These are phyloP conservation scores for Stereum hirsutum DNA, from an alignment of 1,284 basidiomycete genomes.

Conservation along the genomic window DNA sequence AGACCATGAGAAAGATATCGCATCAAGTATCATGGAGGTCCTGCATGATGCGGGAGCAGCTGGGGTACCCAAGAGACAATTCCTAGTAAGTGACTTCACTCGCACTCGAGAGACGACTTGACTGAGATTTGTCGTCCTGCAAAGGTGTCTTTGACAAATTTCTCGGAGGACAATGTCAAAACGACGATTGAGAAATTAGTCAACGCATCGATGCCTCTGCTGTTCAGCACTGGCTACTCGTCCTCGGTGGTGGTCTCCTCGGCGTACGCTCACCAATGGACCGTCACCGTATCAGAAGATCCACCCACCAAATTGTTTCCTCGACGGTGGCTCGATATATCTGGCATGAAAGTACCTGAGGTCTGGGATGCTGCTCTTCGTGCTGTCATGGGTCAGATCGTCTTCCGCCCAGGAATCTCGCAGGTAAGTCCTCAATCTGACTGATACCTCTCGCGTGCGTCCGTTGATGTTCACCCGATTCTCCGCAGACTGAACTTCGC, in stretches of 20 bases:
- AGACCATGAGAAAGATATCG: slow-evolving; percentile 24
- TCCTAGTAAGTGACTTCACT: slow-evolving; percentile 36
- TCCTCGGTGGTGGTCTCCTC: slow-evolving; percentile 38
- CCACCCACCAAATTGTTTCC: slow-evolving; percentile 44
- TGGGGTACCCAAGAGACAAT: slow-evolving; percentile 37
- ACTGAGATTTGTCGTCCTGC: neutral
- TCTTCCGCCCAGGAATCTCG: slow-evolving; percentile 64
- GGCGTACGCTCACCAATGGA: slow-evolving; percentile 46
- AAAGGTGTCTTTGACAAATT: too few species aligned
- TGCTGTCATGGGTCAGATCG: slow-evolving; percentile 56
- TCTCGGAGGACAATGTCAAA: neutral
- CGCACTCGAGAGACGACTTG: neutral
- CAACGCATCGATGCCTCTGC: slow-evolving; percentile 38
- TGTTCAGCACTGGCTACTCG: slow-evolving; percentile 64
- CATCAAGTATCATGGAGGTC: slow-evolving; percentile 29
- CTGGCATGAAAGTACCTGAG: slow-evolving; percentile 46
- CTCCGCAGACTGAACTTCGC: slow-evolving; percentile 48
- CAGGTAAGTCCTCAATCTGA: slow-evolving; percentile 40
- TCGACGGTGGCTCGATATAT: slow-evolving; percentile 71
- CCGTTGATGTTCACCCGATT: neutral
- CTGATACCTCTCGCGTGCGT: neutral
- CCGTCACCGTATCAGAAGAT: slow-evolving; percentile 39
- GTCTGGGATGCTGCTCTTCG: slow-evolving; percentile 64
- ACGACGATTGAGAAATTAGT: slow-evolving; percentile 32
- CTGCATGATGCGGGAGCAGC: slow-evolving; percentile 30